Percentiles rank a stretch among this genome's conserved stretches.
Conservation (phyloP, 495 filamentous ascomycete species). For the Penicillium roqueforti region DNA sequence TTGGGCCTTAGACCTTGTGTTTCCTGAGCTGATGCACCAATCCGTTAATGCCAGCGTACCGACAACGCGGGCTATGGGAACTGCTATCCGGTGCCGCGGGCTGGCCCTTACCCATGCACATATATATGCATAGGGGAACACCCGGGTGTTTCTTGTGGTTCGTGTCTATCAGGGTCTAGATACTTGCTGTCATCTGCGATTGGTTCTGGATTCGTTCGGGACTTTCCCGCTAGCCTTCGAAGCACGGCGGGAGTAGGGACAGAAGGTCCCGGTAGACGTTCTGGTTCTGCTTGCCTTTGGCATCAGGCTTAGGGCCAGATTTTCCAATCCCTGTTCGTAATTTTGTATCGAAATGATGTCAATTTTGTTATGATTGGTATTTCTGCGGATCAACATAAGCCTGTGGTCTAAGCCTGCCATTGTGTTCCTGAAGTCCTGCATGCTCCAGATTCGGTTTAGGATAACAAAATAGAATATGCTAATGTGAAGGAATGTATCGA, state of each 20-base stretch:
- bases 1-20: not conserved
- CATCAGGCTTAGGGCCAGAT: not conserved
- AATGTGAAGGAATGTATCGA: conserved; percentile 1
- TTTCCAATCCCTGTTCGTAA: not conserved
- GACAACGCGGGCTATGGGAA: not conserved
- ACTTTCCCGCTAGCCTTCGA: no score
- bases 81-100: not conserved
- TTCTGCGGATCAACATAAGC: no score
- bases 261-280: not conserved
- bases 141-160: not conserved
- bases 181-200: not conserved
- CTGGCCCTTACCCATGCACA: no score
- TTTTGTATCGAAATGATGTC: not conserved
- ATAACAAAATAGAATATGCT: not conserved
- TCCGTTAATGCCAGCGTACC: not conserved
- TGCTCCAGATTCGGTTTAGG: not conserved
- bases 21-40: not conserved
- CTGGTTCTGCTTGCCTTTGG: not conserved
- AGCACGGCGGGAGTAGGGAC: not conserved
- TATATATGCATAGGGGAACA: not conserved
- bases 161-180: not conserved
- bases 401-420: not conserved
- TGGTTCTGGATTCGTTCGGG: not conserved
- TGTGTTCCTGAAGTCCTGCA: not conserved
- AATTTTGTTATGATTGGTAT: not conserved